phyloP scores from a whole-genome alignment of 2,329 filamentous ascomycete species.

The Ceratocystis destructans region DNA sequence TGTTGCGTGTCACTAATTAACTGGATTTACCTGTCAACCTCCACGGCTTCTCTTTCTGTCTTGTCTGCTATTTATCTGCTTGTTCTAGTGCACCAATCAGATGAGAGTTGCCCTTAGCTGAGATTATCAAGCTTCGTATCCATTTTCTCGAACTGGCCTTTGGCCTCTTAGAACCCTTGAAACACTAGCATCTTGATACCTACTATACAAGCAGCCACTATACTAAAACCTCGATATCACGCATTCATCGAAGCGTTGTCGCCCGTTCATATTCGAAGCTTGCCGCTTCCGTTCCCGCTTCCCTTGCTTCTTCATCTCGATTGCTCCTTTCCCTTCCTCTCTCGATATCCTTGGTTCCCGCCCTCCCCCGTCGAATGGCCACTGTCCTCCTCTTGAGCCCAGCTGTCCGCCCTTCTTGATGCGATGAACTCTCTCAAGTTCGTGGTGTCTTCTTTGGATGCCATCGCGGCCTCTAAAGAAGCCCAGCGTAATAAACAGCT shows the following conservation, averaged over 20 bases:
- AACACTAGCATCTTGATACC: neutral
- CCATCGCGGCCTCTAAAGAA: slow-evolving; percentile 83
- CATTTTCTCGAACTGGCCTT: neutral
- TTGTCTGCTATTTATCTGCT: neutral
- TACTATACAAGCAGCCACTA: neutral
- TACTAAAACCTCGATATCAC: neutral
- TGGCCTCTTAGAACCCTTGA: neutral
- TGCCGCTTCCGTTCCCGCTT: too few relatives aligned
- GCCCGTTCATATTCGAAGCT: too few relatives aligned
- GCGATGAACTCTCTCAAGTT: slow-evolving; percentile 85
- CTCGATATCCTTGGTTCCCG: neutral
- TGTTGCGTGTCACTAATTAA: slow-evolving; percentile 6
- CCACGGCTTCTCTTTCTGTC: neutral
- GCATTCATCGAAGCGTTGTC: neutral
- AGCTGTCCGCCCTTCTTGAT: slow-evolving; percentile 10
- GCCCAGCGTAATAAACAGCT: slow-evolving; percentile 76
- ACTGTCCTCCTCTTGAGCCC: neutral
- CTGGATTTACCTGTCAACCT: neutral
- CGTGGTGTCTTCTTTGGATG: slow-evolving; percentile 82
- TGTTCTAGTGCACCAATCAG: neutral
- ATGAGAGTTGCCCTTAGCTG: neutral
- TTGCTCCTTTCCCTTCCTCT: neutral
- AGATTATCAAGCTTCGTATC: slow-evolving; percentile 4
- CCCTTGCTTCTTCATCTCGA: neutral
- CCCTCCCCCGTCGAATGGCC: slow-evolving; percentile 9